A percentile compares a stretch with the other conserved stretches of the same genome.
phyloP scores from a whole-genome alignment of 2,329 filamentous ascomycete species.

The Penicillium janthinellum region DNA sequence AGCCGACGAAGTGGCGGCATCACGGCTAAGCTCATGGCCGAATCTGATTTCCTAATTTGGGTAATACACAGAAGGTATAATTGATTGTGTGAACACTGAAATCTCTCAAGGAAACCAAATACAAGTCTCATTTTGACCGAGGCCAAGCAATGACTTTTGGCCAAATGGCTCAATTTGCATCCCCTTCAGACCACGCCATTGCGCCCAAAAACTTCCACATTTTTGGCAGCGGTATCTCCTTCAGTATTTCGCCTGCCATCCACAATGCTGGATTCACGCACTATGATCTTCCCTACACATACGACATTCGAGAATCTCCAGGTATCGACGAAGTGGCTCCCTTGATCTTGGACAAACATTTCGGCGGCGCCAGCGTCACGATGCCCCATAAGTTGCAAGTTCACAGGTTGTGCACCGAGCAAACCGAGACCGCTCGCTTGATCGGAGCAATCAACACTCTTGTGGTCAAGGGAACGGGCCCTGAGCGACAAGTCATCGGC shows the following conservation, averaged over 20 bases:
- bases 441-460: slow-evolving; percentile 40
- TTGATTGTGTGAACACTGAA: not conserved
- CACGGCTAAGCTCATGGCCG: slow-evolving; percentile 19
- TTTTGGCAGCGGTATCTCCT: slow-evolving; percentile 22
- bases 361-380: slow-evolving; percentile 41
- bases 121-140: no score
- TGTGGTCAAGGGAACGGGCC: slow-evolving; percentile 9
- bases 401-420: slow-evolving; percentile 37
- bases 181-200: not conserved
- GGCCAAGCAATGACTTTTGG: not conserved
- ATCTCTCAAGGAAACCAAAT: not conserved
- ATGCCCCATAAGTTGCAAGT: slow-evolving; percentile 52
- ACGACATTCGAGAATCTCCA: slow-evolving; percentile 33
- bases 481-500: slow-evolving; percentile 34
- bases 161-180: not conserved
- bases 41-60: not conserved
- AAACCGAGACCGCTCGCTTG: slow-evolving; percentile 38
- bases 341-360: slow-evolving; percentile 31
- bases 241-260: slow-evolving; percentile 22
- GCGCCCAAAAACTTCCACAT: slow-evolving; percentile 15
- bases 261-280: slow-evolving; percentile 20
- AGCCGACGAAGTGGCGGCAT: not conserved
- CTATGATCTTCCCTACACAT: slow-evolving; percentile 13
- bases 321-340: slow-evolving; percentile 38
- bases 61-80: not conserved